Evolutionary conservation across 108 stramenopile species (phyloP).

Genomic region (Discostella pseudostelligera): DNA sequence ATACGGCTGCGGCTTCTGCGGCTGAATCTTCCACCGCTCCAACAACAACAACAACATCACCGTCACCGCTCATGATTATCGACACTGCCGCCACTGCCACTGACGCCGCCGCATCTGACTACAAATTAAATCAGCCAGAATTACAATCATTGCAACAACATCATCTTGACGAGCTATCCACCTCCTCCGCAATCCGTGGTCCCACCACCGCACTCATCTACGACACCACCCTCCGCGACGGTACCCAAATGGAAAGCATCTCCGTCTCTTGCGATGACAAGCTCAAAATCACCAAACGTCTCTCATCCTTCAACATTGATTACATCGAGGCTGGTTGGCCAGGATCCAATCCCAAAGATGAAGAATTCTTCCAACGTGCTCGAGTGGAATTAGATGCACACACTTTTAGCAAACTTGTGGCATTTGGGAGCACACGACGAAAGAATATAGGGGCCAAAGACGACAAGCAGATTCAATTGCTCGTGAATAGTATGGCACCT

Average conservation of each 20-base stretch:
- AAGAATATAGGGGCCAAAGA: conserved; percentile 63
- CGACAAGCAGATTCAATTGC: conserved; percentile 76
- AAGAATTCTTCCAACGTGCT: conserved; percentile 85
- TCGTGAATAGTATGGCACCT: conserved; percentile 75
- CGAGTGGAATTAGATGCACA: conserved; percentile 49
- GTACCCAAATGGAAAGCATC: conserved; percentile 92
- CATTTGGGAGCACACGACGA: conserved; percentile 88
- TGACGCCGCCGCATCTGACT: too few species aligned
- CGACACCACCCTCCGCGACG: conserved; percentile 86
- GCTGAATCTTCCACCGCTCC: too few species aligned
- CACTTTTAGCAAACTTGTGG: conserved; percentile 72
- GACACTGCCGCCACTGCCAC: too few species aligned
- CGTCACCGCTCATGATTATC: too few species aligned
- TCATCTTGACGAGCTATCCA: too few species aligned
- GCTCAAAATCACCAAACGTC: conserved; percentile 75
- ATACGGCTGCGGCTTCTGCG: too few species aligned
- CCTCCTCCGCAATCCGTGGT: conserved; percentile 34
- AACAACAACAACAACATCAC: too few species aligned
- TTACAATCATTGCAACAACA: too few species aligned
- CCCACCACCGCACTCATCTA: conserved; percentile 68
- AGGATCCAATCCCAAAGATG: conserved; percentile 92
- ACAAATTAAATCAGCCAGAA: too few species aligned
- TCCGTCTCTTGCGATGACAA: conserved; percentile 90
- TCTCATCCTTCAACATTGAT: conserved; percentile 79
- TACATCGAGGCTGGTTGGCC: conserved; percentile 96